Conservation (phyloP, 139 green algal species). For the Coelastrella sp. region DNA sequence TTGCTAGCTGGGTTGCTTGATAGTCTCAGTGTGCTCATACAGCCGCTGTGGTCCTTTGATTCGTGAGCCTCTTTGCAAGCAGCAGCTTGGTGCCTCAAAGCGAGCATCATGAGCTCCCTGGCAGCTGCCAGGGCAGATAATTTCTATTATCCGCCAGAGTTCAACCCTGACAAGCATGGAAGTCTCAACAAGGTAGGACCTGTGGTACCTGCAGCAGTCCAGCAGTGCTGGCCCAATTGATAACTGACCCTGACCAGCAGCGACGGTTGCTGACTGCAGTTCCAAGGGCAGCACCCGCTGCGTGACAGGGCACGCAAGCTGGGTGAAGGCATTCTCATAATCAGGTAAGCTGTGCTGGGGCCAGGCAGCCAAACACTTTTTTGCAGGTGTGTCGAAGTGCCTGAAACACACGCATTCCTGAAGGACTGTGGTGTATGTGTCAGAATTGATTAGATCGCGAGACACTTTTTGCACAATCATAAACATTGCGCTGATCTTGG, state of each 20-base stretch:
- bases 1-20: too few species aligned
- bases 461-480: background rate
- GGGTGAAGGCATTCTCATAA: slow-evolving; percentile 93
- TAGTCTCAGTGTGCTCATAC: too few species aligned
- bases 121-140: slow-evolving; percentile 90
- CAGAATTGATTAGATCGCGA: background rate
- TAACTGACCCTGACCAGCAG: background rate
- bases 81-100: background rate
- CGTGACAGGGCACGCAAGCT: slow-evolving; percentile 89
- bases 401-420: background rate
- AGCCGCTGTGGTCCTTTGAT: too few species aligned
- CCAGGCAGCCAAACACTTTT: background rate
- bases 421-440: background rate
- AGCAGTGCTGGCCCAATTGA: background rate
- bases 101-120: slow-evolving; percentile 57
- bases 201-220: background rate
- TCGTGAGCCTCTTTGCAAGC: too few species aligned
- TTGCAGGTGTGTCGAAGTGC: too few species aligned
- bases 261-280: slow-evolving; percentile 48
- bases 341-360: slow-evolving; percentile 62
- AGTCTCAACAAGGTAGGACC: slow-evolving; percentile 77
- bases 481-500: background rate
- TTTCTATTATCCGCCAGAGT: slow-evolving; percentile 94
- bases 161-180: slow-evolving; percentile 84
- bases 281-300: slow-evolving; percentile 84